Conservation (phyloP, 2,329 filamentous ascomycete genomes). For the Phyllosticta citrichinensis region DNA sequence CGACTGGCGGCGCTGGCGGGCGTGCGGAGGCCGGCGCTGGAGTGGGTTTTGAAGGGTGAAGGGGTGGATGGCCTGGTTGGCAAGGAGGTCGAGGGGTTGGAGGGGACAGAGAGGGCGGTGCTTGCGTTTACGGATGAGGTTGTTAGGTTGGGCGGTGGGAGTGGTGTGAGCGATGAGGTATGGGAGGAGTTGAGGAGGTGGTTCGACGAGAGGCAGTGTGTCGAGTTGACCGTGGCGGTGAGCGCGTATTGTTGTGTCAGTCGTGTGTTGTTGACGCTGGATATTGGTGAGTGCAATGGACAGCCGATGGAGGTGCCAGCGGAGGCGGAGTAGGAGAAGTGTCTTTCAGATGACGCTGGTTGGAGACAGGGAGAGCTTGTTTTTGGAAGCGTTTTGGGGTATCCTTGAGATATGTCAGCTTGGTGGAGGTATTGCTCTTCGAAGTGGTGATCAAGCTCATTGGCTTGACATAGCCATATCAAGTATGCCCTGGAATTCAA, state of each 20-base stretch:
- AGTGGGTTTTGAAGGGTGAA: constrained; percentile 41
- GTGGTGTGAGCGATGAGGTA: constrained; percentile 57
- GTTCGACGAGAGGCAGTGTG: constrained; percentile 62
- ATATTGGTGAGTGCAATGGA: constrained; percentile 44
- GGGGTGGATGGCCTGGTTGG: constrained; percentile 25
- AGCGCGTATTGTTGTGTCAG: constrained; percentile 80
- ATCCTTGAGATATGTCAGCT: background rate
- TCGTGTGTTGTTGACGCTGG: constrained; percentile 70
- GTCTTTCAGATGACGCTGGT: background rate
- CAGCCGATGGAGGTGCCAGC: constrained; percentile 11
- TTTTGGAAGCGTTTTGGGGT: too few relatives aligned
- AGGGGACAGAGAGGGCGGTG: constrained; percentile 38
- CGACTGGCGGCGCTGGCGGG: constrained; percentile 46
- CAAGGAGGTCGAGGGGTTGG: constrained; percentile 15
- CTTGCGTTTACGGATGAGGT: constrained; percentile 72
- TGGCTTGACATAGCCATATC: too few relatives aligned
- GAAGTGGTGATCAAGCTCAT: too few relatives aligned
- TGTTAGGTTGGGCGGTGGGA: constrained; percentile 48
- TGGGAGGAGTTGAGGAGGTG: constrained; percentile 52
- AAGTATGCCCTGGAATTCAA: too few relatives aligned
- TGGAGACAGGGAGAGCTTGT: background rate
- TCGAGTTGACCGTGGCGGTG: constrained; percentile 71
- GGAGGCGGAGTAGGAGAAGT: background rate
- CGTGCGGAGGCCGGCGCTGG: constrained; percentile 60
- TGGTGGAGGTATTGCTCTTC: background rate